Base-by-base conservation (phyloP, 805 yeast species). In the Suhomyces pyralidae region DNA sequence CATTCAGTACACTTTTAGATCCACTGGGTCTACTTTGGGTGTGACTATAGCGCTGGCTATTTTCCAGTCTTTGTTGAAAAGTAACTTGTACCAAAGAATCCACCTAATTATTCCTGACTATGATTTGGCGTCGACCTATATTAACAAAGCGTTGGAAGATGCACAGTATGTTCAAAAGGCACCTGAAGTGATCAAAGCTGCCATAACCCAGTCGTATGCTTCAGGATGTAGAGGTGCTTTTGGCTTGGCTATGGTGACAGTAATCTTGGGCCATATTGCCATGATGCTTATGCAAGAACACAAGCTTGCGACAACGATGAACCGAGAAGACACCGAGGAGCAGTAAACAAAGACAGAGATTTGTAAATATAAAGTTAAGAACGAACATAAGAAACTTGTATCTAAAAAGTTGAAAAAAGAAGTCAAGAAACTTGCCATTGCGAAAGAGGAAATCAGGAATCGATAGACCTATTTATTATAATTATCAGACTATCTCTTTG, bases 11-110 rank as follows among this genome's bases (percentile, higher is more conserved):
- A 91, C 92, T 0, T 90, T 88, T 73, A 78, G 96, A 62, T 85
- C 93, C 8, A 85, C 91, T 0, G 96, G 96, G 0, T 86, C 93
- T n/a, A 87, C 94, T 0, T 68, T 89, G 47, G 96, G 96, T 38
- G 91, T 90, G 14, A 74, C 92, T 1, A 59, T 84, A 10, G 84
- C 88, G 0, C 79, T 87, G 19, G 84, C 90, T 3, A 73, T 86
- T 25, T 87, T 86, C 71, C 87, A 83, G 61, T 73, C 74, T 48
- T 63, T 73, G 8, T 71, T 86, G 50, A 56, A 60, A 20, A 32
- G 46, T 5, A 51, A 53, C n/a, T 60, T 76, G 55, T 46, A 40
- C n/a, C 3, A 46, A 7, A 55, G 51, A 42, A 43, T 58, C 20
- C 44, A 45, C 24, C 45, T 36, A 2, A 20, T 58, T 22, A 50